Conservation (phyloP, 2,329 filamentous ascomycete genomes). For the Trichoderma sp. region DNA sequence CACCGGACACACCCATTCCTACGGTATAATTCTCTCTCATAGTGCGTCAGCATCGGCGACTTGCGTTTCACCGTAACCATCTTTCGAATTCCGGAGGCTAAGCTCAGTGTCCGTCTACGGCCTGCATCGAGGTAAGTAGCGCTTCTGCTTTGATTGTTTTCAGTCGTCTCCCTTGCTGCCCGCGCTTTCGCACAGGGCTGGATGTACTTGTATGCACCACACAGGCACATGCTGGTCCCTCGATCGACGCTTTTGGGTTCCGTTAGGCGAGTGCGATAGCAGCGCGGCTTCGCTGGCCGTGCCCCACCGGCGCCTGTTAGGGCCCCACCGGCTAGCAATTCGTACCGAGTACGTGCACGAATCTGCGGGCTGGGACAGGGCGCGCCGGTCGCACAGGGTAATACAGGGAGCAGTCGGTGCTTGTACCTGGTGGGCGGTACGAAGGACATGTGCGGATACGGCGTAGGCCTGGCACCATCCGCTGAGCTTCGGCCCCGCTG, state of each 20-base stretch:
- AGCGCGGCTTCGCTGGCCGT: conserved; percentile 21
- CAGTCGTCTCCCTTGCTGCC: background rate
- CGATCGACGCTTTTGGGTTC: conserved; percentile 23
- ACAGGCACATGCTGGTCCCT: background rate
- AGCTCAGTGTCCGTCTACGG: background rate
- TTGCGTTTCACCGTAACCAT: background rate
- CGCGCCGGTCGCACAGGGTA: conserved; percentile 1
- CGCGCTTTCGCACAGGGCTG: conserved; percentile 8
- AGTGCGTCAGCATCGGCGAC: conserved; percentile 6
- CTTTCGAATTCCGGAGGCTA: background rate
- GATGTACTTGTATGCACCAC: background rate
- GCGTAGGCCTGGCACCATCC: conserved; percentile 22
- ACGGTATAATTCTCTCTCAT: background rate
- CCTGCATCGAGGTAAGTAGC: conserved; percentile 7
- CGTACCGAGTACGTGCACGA: conserved; percentile 3
- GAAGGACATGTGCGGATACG: conserved; percentile 22
- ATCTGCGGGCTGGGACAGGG: background rate
- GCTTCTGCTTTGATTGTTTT: background rate
- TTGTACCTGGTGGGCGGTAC: background rate
- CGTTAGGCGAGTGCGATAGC: conserved; percentile 23
- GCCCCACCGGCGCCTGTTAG: background rate
- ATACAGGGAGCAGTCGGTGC: background rate
- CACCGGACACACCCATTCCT: conserved; percentile 1
- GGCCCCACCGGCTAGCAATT: conserved; percentile 10
- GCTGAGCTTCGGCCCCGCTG: conserved; percentile 28